Evolutionary conservation across 108 stramenopile species (phyloP).

Genomic region (Cyclotella sp.): DNA sequence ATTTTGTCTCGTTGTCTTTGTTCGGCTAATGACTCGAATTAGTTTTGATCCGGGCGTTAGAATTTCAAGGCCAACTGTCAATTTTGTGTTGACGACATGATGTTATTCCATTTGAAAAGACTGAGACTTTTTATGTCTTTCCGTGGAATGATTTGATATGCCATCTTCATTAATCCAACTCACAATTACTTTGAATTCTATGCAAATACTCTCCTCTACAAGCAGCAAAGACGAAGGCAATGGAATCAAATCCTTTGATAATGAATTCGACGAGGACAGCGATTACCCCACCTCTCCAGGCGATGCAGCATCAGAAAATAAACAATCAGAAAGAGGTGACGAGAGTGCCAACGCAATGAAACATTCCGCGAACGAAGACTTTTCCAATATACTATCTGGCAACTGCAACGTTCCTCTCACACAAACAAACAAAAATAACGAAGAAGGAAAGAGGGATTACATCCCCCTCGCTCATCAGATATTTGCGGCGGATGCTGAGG

Average conservation of each 20-base stretch:
- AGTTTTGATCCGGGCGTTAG: no score
- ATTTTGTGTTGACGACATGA: no score
- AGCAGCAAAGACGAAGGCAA: neutral
- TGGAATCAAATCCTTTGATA: slow-evolving; percentile 23
- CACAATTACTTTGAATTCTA: no score
- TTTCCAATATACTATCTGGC: slow-evolving; percentile 15
- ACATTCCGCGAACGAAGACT: slow-evolving; percentile 17
- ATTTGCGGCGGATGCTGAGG: slow-evolving; percentile 87
- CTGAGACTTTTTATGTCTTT: no score
- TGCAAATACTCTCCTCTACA: neutral
- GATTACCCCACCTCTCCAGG: slow-evolving; percentile 9
- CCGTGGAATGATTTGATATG: no score
- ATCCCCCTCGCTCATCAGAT: slow-evolving; percentile 79
- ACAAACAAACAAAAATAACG: neutral
- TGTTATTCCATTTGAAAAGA: no score
- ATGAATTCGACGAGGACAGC: slow-evolving; percentile 20
- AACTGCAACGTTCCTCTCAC: neutral
- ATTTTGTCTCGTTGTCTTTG: no score
- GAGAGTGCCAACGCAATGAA: neutral
- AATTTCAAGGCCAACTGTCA: no score
- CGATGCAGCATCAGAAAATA: slow-evolving; percentile 34
- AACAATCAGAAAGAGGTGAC: slow-evolving; percentile 18
- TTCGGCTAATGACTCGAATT: no score
- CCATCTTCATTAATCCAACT: no score
- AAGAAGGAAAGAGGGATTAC: slow-evolving; percentile 30